A percentile compares a stretch with the other conserved stretches of the same genome.
Evolutionary conservation across 495 filamentous ascomycete genomes (phyloP).

Genomic region (Amniculicola lignicola): DNA sequence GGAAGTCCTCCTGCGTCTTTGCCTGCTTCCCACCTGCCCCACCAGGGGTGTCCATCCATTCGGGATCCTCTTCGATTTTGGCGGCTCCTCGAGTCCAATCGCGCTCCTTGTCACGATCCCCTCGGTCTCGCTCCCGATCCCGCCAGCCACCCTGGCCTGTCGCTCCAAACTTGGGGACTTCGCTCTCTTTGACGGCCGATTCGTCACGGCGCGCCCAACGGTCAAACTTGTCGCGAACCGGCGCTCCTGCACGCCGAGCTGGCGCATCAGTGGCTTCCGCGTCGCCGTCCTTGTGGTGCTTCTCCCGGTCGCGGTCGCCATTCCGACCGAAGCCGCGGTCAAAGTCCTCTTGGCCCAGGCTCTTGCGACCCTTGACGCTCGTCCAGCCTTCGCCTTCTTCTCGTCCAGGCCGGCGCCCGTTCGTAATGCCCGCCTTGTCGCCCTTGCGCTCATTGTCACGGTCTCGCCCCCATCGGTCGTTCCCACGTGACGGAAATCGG

Average conservation of each 20-base stretch:
- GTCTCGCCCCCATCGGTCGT: constrained; percentile 36
- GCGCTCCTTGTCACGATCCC: constrained; percentile 51
- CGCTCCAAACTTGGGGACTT: constrained; percentile 22
- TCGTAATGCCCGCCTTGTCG: constrained; percentile 46
- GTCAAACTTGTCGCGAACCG: constrained; percentile 27
- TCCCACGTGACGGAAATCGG: constrained; percentile 15
- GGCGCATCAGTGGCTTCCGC: constrained; percentile 13
- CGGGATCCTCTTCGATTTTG: constrained; percentile 56
- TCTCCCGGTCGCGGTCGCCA: constrained; percentile 67
- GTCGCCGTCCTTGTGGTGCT: constrained; percentile 41
- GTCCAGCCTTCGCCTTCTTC: constrained; percentile 62
- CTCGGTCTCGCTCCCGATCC: constrained; percentile 56
- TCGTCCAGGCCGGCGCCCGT: constrained; percentile 47
- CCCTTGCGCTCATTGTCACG: constrained; percentile 19
- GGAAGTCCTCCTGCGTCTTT: constrained; percentile 84
- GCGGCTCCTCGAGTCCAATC: constrained; percentile 37
- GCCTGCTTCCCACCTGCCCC: constrained; percentile 39
- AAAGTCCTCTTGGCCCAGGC: constrained; percentile 53
- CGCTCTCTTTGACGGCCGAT: constrained; percentile 22
- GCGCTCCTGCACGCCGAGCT: constrained; percentile 16
- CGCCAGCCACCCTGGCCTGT: constrained; percentile 29
- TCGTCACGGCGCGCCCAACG: constrained; percentile 45
- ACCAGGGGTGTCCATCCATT: constrained; percentile 46
- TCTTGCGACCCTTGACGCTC: constrained; percentile 52
- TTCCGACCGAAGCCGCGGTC: constrained; percentile 55